Evolutionary conservation across 2,329 filamentous ascomycete genomes (phyloP).

Genomic region (Exophiala sp.): DNA sequence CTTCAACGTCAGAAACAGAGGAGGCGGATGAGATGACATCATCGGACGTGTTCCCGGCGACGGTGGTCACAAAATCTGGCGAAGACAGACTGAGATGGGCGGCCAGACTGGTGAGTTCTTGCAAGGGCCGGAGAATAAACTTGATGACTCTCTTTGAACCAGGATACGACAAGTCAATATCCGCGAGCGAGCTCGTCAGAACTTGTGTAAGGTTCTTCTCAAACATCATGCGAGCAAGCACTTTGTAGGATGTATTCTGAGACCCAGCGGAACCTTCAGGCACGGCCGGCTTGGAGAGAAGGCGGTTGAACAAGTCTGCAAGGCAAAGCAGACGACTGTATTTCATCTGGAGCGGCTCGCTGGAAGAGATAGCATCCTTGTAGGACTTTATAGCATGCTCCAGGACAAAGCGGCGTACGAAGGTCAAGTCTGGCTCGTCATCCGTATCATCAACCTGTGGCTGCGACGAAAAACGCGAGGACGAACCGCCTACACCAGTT

Average conservation of each 20-base stretch:
- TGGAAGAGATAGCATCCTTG: constrained; percentile 74
- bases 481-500: constrained; percentile 43
- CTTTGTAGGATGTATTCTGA: constrained; percentile 59
- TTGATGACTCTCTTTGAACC: constrained; percentile 91
- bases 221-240: constrained; percentile 92
- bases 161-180: constrained; percentile 91
- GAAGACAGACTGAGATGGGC: constrained; percentile 77
- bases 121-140: constrained; percentile 85
- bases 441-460: constrained; percentile 51
- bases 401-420: constrained; percentile 89
- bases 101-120: constrained; percentile 79
- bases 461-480: constrained; percentile 40
- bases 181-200: constrained; percentile 84
- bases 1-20: constrained; percentile 80
- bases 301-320: constrained; percentile 85
- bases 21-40: constrained; percentile 84
- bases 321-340: constrained; percentile 84
- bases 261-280: constrained; percentile 42
- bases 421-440: constrained; percentile 76
- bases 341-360: constrained; percentile 73
- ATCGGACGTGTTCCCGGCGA: constrained; percentile 65
- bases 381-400: constrained; percentile 90
- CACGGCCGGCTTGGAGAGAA: constrained; percentile 75
- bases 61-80: constrained; percentile 53
- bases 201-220: constrained; percentile 93